Evolutionary conservation across 805 yeast genomes (phyloP).

Genomic region (Ogataea minuta): DNA sequence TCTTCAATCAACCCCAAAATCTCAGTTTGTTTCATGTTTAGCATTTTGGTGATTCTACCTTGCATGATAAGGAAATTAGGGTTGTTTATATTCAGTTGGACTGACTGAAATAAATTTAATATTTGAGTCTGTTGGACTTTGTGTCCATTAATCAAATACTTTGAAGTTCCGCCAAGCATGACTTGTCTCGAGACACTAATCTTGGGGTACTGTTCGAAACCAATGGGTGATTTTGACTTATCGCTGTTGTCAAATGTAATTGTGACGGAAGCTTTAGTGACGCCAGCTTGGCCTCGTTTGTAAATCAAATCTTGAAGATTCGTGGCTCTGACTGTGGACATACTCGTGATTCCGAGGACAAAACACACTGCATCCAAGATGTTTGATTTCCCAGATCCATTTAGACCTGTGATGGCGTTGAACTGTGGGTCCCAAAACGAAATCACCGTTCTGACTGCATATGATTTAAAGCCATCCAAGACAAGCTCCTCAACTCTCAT

Average conservation of each 20-base stretch:
- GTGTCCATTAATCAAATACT: conserved; percentile 92
- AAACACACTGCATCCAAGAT: conserved; percentile 96
- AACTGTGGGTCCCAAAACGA: conserved; percentile 95
- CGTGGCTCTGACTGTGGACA: conserved; percentile 93
- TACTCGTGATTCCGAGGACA: conserved; percentile 93
- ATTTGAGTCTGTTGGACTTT: conserved; percentile 95
- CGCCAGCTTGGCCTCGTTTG: conserved; percentile 97
- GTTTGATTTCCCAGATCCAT: conserved; percentile 97
- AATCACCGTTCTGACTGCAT: conserved; percentile 94
- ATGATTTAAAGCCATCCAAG: conserved; percentile 96
- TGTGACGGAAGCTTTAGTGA: conserved; percentile 94
- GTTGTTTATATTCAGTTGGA: conserved; percentile 92
- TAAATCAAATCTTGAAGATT: conserved; percentile 91
- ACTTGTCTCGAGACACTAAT: conserved; percentile 92
- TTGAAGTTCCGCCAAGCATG: conserved; percentile 85
- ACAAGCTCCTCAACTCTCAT: conserved; percentile 97
- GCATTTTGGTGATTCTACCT: conserved; percentile 95
- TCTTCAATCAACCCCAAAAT: conserved; percentile 90
- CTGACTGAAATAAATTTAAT: conserved; percentile 85
- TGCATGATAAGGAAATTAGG: conserved; percentile 98
- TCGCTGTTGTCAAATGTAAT: conserved; percentile 91
- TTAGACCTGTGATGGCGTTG: conserved; percentile 96
- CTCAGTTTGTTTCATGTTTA: conserved; percentile 93
- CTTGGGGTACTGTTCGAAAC: conserved; percentile 72
- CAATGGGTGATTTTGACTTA: conserved; percentile 74